Evolutionary conservation across 305 asterid genomes (phyloP), one percentile per base, ranked within the genome.

Genomic region (Lippia alba): DNA sequence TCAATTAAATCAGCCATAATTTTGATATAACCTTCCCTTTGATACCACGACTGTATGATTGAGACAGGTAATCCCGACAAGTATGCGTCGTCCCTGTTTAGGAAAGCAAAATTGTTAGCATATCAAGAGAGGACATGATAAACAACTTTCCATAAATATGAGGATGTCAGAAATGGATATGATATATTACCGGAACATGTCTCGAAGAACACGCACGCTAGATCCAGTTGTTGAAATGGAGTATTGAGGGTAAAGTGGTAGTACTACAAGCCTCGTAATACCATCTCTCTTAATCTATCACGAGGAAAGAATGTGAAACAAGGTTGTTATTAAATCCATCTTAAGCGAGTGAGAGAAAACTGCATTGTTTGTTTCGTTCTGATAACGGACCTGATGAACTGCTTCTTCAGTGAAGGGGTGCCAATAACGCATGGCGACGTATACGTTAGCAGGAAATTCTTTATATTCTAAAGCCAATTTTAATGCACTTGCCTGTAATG

Each of bases 141-240:
- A 44, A 36, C 9, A 8, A 36, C 30, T 24, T 24, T 1, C 30
- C 3, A 24, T 24, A 24, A 1, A 3, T 24, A 24, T 24, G 30
- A 24, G 30, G 30, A 24, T 24, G 30, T 24, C 30, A 24, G 30
- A 36, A 36, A 36, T 36, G 41, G 41, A 36, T 36, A 36, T 8
- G 30, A 64, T 20, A 53, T 17, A 19, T 58, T 78, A 90, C 98
- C 86, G 84, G 71, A 88, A 94, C 84, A 89, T 88, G 67, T 80
- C 89, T 32, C 68, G 89, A 54, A 94, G 91, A 69, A 92, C 92
- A 73, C 96, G 96, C 65, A 94, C 46, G 79, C 99, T 94, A 16
- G 97, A 94, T 12, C 99, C 97, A n/a, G 96, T 89, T n/a, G 97
- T 94, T 32, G 99, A 94, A 73, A 94, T 89, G 49, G 99, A 94